Conservation (phyloP, 2,329 filamentous ascomycete species). For the Periconia sp. region DNA sequence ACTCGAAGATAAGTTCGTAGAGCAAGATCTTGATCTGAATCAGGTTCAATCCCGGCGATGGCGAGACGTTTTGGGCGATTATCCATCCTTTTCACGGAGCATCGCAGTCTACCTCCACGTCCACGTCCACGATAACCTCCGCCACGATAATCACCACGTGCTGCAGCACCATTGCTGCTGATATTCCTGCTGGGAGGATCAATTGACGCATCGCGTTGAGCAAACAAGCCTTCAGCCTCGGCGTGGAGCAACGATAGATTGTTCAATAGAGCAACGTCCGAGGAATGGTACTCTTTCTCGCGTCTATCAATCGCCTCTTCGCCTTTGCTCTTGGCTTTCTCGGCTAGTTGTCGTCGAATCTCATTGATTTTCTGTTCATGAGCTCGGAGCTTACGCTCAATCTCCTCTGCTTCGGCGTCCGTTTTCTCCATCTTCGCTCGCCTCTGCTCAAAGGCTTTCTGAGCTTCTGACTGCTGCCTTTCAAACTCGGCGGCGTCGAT, state of each 20-base stretch:
- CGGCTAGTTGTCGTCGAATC: constrained; percentile 64
- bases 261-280: not conserved
- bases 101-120: constrained; percentile 16
- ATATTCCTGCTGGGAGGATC: too few species aligned
- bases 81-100: constrained; percentile 67
- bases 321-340: constrained; percentile 35
- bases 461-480: constrained; percentile 70
- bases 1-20: constrained; percentile 69
- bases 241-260: constrained; percentile 29
- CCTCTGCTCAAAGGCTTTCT: constrained; percentile 68
- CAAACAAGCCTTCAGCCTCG: constrained; percentile 66
- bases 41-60: constrained; percentile 65
- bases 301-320: not conserved
- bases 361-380: constrained; percentile 67
- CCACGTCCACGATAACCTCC: constrained; percentile 49
- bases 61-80: constrained; percentile 72
- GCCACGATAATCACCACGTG: constrained; percentile 39
- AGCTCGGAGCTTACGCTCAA: constrained; percentile 65
- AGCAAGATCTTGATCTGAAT: constrained; percentile 64
- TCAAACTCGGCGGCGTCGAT: constrained; percentile 71
- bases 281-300: constrained; percentile 11
- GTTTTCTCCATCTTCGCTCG: constrained; percentile 64
- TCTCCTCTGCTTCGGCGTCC: constrained; percentile 61
- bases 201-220: constrained; percentile 50
- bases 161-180: constrained; percentile 11